Evolutionary conservation across 2,329 filamentous ascomycete species (phyloP), one percentile per base, ranked within the genome.

Genomic region (Fusarium graminum): DNA sequence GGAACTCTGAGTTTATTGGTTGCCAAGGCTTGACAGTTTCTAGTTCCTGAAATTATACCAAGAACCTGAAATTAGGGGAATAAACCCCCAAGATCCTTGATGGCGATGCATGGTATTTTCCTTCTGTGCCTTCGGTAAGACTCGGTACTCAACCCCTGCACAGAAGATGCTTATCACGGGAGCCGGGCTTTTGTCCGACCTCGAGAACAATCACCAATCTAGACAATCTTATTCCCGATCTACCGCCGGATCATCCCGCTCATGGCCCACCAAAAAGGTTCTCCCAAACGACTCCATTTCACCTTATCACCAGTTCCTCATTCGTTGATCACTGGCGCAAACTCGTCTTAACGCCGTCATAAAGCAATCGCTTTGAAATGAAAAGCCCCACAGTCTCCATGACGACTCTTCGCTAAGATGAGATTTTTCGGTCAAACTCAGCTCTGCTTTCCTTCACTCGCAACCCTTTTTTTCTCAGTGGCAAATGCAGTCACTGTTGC

Each of bases 401-500:
- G 58, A 63, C 43, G 59, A 50, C n/a, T 28, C 39, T 40, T 63
- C 17, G 25, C 30, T 41, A 40, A 30, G 28, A 55, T 41, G 10
- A 14, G 12, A 14, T 17, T 61, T 30, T 22, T 29, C 7, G 16
- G 13, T 10, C 16, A 22, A 38, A 2, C 14, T 17, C 4, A 7
- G 25, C 29, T 38, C 6, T 22, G 22, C 6, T 22, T 22, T 6
- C 22, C 4, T 22, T 22, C 22, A 22, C 22, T 22, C 22, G 22
- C 6, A 6, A 22, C 22, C 22, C 22, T 39, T 40, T 7, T 16
- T 25, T n/a, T 1, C 6, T 25, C 12, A 10, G 12, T 17, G 26
- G 7, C 6, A 41, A 43, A 67, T 71, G 68, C 68, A 71, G 13
- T 69, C 68, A 3, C 13, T 71, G 10, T 26, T 69, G 8, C 68